These are phyloP conservation scores for Hansenula sp. DNA, from an alignment of 1,139 yeast species.

Conservation along the genomic window DNA sequence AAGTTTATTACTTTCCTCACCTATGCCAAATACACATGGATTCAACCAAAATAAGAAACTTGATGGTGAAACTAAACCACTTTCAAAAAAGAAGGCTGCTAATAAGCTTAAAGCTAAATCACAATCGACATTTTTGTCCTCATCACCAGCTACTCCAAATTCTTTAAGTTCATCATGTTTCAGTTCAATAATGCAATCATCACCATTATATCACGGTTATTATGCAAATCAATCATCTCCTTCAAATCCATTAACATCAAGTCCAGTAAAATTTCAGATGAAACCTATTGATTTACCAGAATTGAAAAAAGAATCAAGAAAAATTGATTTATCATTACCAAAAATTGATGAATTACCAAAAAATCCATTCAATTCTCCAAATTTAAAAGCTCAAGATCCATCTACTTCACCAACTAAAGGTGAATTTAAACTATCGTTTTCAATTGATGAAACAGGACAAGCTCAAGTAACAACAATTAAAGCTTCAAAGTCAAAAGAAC, in stretches of 20 bases:
- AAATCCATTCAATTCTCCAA: constrained; percentile 20
- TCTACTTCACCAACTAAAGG: not conserved
- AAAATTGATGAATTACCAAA: constrained; percentile 9
- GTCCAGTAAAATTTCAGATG: constrained; percentile 21
- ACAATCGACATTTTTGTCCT: constrained; percentile 4
- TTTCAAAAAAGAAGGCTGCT: not conserved
- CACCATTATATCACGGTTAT: constrained; percentile 23
- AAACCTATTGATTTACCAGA: constrained; percentile 17
- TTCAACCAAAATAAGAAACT: not conserved
- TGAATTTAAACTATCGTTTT: constrained; percentile 12
- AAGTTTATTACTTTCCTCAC: constrained; percentile 21
- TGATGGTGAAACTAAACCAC: not conserved
- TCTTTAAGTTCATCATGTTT: constrained; percentile 17
- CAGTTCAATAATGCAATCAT: constrained; percentile 23
- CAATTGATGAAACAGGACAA: constrained; percentile 21
- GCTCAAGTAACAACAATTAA: constrained; percentile 17
- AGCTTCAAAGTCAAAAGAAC: not conserved
- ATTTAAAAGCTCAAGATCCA: constrained; percentile 2
- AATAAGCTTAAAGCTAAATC: constrained; percentile 3
- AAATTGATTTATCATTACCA: not conserved
- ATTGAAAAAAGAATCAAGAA: constrained; percentile 2
- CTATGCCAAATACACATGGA: constrained; percentile 8
- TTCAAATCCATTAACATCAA: constrained; percentile 14
- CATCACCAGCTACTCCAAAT: constrained; percentile 22
- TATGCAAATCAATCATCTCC: constrained; percentile 21